phyloP scores from a whole-genome alignment of 495 filamentous ascomycete species.

The Halenospora varia region DNA sequence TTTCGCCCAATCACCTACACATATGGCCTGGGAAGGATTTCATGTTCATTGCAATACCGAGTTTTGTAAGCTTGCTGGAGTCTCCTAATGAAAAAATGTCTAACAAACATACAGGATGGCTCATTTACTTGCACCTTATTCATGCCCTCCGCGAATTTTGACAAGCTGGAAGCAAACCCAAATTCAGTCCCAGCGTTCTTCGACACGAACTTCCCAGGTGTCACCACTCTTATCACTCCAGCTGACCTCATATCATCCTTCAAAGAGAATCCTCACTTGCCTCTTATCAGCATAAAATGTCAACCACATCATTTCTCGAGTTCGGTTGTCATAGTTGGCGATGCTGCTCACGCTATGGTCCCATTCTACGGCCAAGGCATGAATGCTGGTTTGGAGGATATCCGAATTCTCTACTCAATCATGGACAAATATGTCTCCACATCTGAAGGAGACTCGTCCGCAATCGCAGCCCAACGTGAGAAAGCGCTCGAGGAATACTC shows the following conservation, averaged over 20 bases:
- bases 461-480: slow-evolving; percentile 29
- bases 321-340: slow-evolving; percentile 82
- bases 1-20: slow-evolving; percentile 89
- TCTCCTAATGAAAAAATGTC: background rate
- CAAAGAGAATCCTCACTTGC: slow-evolving; percentile 75
- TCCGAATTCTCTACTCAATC: slow-evolving; percentile 71
- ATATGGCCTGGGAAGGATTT: slow-evolving; percentile 92
- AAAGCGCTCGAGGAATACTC: slow-evolving; percentile 73
- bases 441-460: background rate
- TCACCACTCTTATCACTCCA: slow-evolving; percentile 73
- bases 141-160: slow-evolving; percentile 59
- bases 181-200: slow-evolving; percentile 65
- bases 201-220: slow-evolving; percentile 77
- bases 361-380: slow-evolving; percentile 92
- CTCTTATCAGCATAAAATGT: slow-evolving; percentile 90
- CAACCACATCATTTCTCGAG: slow-evolving; percentile 75
- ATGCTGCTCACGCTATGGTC: slow-evolving; percentile 96
- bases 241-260: slow-evolving; percentile 68
- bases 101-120: slow-evolving; percentile 52
- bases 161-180: slow-evolving; percentile 52
- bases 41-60: slow-evolving; percentile 98
- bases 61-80: slow-evolving; percentile 41
- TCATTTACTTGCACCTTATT: slow-evolving; percentile 97
- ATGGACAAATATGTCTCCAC: slow-evolving; percentile 55
- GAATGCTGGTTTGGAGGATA: slow-evolving; percentile 83